Conservation (phyloP, 2,329 filamentous ascomycete species). For the Colletotrichum paranaense region DNA sequence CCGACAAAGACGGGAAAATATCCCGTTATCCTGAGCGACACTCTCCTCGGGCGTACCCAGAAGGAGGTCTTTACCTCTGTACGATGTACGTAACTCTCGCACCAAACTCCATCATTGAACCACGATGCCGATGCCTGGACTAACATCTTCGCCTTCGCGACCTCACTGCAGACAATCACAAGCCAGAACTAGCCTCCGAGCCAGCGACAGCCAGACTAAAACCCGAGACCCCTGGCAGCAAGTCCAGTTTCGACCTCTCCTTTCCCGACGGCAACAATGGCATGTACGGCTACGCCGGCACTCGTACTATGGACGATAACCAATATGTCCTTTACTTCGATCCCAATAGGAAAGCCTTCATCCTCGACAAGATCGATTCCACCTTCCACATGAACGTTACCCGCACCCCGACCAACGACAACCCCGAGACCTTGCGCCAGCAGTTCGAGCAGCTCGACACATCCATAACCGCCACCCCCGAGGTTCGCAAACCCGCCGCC, state of each 20-base stretch:
- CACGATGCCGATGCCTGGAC: not conserved
- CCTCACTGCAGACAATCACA: constrained; percentile 68
- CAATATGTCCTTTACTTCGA: constrained; percentile 82
- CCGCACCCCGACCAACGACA: constrained; percentile 73
- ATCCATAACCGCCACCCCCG: constrained; percentile 40
- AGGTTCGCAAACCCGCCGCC: constrained; percentile 39
- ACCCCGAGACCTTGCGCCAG: constrained; percentile 71
- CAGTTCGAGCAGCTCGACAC: constrained; percentile 74
- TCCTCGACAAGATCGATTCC: constrained; percentile 85
- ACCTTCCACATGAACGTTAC: constrained; percentile 89
- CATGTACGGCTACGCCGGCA: constrained; percentile 71
- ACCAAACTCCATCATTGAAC: not conserved
- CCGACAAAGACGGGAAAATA: constrained; percentile 71
- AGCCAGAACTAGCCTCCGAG: constrained; percentile 62
- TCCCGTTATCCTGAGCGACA: constrained; percentile 72
- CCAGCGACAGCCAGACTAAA: constrained; percentile 63
- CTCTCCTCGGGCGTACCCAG: constrained; percentile 65
- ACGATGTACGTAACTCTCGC: constrained; percentile 60
- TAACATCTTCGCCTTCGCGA: not conserved
- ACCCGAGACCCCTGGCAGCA: constrained; percentile 59
- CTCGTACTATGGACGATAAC: constrained; percentile 64
- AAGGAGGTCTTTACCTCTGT: constrained; percentile 71
- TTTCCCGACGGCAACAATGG: constrained; percentile 63
- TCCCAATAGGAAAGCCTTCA: constrained; percentile 77
- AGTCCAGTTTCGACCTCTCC: constrained; percentile 65